phyloP scores from a whole-genome alignment of 1,284 basidiomycete species.

The Takashimella tepidaria region DNA sequence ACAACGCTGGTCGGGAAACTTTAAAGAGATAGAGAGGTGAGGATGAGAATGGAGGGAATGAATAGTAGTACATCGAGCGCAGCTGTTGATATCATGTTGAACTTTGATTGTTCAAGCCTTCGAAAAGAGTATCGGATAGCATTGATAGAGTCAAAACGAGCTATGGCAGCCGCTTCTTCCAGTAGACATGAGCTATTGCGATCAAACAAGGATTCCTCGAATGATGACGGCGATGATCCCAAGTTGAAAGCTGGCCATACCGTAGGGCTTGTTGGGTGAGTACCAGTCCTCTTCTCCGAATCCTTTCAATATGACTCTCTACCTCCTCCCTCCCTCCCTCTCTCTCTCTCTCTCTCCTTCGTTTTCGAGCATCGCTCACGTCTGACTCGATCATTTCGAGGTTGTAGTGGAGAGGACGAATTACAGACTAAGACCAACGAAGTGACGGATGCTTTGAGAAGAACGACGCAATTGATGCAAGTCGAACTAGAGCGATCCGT shows the following conservation, averaged over 20 bases:
- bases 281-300: no score
- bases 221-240: constrained; percentile 10
- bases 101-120: constrained; percentile 19
- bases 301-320: no score
- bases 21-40: background rate
- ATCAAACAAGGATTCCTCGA: constrained; percentile 3
- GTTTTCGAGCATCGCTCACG: no score
- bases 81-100: no score
- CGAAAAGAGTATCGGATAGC: constrained; percentile 28
- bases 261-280: constrained; percentile 17
- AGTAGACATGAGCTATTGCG: constrained; percentile 25
- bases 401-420: constrained; percentile 62
- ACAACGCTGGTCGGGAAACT: background rate
- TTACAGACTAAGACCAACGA: constrained; percentile 82
- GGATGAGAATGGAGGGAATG: constrained; percentile 2
- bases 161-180: constrained; percentile 14
- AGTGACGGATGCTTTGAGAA: constrained; percentile 76
- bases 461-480: constrained; percentile 81
- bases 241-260: constrained; percentile 14
- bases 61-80: no score
- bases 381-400: background rate
- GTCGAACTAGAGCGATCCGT: constrained; percentile 83
- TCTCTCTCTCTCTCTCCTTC: no score
- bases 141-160: constrained; percentile 23
- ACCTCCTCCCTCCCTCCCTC: no score